These are phyloP conservation scores for Polytrichum commune DNA, from an alignment of 225 moss, liverwort and hornwort genomes.

Conservation along the genomic window DNA sequence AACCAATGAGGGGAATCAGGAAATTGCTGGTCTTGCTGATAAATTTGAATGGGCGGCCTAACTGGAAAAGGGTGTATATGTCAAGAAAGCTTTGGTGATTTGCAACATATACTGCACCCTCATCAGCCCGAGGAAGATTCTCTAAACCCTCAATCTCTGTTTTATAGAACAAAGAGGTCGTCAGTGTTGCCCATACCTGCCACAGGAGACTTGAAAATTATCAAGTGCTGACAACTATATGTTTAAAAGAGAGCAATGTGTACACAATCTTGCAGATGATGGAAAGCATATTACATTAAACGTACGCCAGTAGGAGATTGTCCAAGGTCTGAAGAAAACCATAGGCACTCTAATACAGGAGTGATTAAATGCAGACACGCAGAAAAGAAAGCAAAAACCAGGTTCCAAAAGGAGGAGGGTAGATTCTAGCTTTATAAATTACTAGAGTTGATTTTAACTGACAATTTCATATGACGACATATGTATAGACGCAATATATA, in stretches of 20 bases:
- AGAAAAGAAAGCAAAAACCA: no score
- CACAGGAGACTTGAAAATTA: constrained; percentile 7
- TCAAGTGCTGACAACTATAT: background rate
- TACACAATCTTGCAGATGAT: no score
- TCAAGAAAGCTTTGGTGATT: constrained; percentile 99
- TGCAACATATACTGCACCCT: constrained; percentile 89
- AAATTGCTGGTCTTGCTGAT: constrained; percentile 98
- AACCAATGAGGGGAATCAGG: constrained; percentile 84
- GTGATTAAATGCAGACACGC: background rate
- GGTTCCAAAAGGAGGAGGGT: no score
- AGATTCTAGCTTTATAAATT: no score
- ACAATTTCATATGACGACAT: no score
- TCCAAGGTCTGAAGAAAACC: no score
- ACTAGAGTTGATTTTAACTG: no score
- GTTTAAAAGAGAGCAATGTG: no score
- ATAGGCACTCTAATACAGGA: no score
- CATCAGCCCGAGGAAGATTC: constrained; percentile 78
- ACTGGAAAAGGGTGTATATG: constrained; percentile 83
- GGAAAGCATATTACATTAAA: no score
- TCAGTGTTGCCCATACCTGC: constrained; percentile 70
- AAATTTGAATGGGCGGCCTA: constrained; percentile 95
- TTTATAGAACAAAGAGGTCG: constrained; percentile 74
- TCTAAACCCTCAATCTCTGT: constrained; percentile 90
- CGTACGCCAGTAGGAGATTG: no score
- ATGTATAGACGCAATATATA: no score